Percentiles rank a stretch among this genome's conserved stretches.
phyloP scores from a whole-genome alignment of 208 protist genomes.

The Leishmania martiniquensis region DNA sequence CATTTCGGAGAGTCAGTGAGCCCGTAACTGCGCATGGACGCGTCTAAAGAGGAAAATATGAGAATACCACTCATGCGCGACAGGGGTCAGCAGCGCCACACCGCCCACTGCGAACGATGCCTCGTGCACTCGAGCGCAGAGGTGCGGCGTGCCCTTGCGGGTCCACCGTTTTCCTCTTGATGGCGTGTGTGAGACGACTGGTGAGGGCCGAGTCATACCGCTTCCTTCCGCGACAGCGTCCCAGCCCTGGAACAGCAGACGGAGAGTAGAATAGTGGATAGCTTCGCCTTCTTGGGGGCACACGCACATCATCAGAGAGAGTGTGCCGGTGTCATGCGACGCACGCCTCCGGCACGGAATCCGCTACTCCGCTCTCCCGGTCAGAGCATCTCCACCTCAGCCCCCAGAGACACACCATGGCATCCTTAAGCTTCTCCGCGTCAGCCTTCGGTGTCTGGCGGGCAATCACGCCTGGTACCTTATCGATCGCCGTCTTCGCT shows the following conservation, averaged over 20 bases:
- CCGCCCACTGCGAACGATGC: background rate
- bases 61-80: background rate
- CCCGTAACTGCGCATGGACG: background rate
- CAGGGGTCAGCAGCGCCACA: background rate
- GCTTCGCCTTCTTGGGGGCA: background rate
- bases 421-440: conserved; percentile 76
- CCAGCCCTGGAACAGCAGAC: background rate
- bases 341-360: background rate
- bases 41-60: background rate
- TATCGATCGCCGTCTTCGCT: conserved; percentile 82
- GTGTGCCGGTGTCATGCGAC: background rate
- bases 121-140: background rate
- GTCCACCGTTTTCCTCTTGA: background rate
- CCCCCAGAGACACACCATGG: conserved; percentile 68
- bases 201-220: background rate
- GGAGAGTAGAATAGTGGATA: background rate
- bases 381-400: conserved; percentile 78
- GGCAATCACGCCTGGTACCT: conserved; percentile 75
- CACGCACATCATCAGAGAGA: background rate
- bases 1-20: background rate
- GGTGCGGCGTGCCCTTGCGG: background rate
- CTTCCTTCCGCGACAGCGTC: background rate
- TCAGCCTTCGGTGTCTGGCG: conserved; percentile 70
- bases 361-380: no score
- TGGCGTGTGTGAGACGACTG: background rate